These are phyloP conservation scores for Wallacemonas sp. DNA, from an alignment of 208 protist genomes.

Conservation along the genomic window DNA sequence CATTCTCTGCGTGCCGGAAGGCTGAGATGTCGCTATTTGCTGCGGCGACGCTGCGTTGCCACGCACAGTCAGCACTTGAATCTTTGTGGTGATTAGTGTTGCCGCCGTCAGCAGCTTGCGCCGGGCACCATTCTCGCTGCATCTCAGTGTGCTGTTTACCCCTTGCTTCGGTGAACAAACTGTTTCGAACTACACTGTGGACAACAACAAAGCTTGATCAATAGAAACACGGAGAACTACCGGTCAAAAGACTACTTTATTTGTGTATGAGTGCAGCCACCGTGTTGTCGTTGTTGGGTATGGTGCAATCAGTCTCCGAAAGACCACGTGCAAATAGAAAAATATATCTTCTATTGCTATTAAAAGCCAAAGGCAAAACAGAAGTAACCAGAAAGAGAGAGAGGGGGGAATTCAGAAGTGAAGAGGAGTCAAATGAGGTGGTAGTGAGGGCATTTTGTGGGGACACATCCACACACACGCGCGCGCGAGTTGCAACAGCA, in stretches of 20 bases:
- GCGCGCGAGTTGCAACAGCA: too few species aligned
- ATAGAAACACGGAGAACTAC: too few species aligned
- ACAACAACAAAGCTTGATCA: too few species aligned
- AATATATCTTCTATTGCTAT: too few species aligned
- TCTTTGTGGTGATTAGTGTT: not conserved
- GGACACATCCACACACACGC: too few species aligned
- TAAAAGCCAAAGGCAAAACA: not conserved
- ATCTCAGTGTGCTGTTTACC: constrained; percentile 1
- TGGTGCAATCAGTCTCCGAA: too few species aligned
- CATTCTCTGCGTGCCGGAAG: constrained; percentile 19
- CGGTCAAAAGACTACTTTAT: too few species aligned
- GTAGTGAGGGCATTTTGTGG: too few species aligned
- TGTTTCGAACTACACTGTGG: too few species aligned
- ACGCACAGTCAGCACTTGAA: constrained; percentile 16
- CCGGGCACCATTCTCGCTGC: constrained; percentile 45
- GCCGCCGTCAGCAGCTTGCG: constrained; percentile 16
- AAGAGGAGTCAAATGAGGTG: constrained; percentile 13
- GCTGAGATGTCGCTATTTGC: constrained; percentile 48
- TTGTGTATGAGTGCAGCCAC: too few species aligned
- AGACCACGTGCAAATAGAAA: too few species aligned
- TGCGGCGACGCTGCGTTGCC: constrained; percentile 43
- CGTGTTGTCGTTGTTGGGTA: too few species aligned
- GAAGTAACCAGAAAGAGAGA: not conserved
- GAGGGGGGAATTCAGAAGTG: constrained; percentile 3
- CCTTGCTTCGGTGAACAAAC: not conserved